Evolutionary conservation across 139 green algal genomes (phyloP), one percentile per base, ranked within the genome.

Genomic region (Parachlorella kessleri): DNA sequence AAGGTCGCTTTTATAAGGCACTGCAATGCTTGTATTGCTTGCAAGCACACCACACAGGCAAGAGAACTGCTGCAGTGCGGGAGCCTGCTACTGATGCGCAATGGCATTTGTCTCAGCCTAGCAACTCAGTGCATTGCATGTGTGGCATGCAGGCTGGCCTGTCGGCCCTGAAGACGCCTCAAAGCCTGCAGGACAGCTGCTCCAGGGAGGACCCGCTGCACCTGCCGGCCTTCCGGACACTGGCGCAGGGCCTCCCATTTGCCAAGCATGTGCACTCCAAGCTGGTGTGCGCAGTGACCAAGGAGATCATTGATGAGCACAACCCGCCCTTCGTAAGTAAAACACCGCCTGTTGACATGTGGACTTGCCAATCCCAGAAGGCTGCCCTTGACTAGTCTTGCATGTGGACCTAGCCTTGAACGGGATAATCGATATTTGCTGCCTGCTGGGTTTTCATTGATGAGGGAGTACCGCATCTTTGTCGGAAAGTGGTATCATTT

Each of bases 241-340:
- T 99, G 32, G 94, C 95, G 2, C 76, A 86, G 66, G 81, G 70
- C 5, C 88, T 99, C 77, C 95, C 95, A 1, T 94, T 81, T 64
- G 85, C 94, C 48, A 98, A 98, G 86, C 94, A 97, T 81, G 81
- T 86, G 55, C 88, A 90, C 81, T 96, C 88, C 75, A 97, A 95
- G 82, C 92, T 99, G 41, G 83, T 98, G 24, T 99, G 95, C 81
- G 79, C 83, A 28, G 82, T 99, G 6, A 97, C 91, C 0, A 81
- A 82, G 4, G 86, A 93, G 53, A 39, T 95, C 32, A 99, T 99
- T 94, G 91, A 90, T 28, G 96, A 97, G 75, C 85, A 96, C 71
- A 99, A 99, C 83, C 94, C 95, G 32, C 95, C 96, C 5, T 85
- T 98, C 77, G 48, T 59, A 59, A 59, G 48, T 18, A 59, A 14